These are phyloP conservation scores for Fusarium solani-melongenae DNA, from an alignment of 2,329 filamentous ascomycete genomes.

Conservation along the genomic window DNA sequence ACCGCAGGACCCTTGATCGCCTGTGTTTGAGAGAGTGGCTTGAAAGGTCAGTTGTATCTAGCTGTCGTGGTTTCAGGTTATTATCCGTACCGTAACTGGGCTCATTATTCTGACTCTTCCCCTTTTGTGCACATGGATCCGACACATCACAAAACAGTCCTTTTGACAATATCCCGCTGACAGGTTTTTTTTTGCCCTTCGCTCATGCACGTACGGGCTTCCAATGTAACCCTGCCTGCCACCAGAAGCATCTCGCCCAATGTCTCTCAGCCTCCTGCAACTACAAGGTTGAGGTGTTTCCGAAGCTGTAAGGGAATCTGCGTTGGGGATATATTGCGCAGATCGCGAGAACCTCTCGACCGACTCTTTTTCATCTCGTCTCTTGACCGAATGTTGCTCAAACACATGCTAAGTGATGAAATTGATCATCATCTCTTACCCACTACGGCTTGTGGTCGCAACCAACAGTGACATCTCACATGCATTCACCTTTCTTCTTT, in stretches of 20 bases:
- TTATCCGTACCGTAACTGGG: constrained; percentile 1
- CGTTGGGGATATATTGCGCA: neutral
- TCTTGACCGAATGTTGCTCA: neutral
- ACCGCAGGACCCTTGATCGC: neutral
- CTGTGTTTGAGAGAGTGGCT: constrained; percentile 1
- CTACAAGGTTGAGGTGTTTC: neutral
- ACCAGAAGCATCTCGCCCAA: neutral
- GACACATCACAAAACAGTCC: constrained; percentile 22
- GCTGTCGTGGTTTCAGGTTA: constrained; percentile 28
- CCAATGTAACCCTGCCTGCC: neutral
- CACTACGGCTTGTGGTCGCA: neutral
- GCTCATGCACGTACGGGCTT: neutral
- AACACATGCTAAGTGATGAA: neutral
- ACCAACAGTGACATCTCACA: neutral
- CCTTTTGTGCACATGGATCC: constrained; percentile 8
- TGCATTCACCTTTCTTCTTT: constrained; percentile 7
- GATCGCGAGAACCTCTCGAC: neutral
- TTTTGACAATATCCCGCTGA: neutral
- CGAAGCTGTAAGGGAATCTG: neutral
- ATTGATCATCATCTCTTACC: neutral
- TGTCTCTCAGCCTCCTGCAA: constrained; percentile 3
- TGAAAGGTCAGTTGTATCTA: neutral
- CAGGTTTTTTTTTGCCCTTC: neutral
- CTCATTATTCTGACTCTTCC: neutral
- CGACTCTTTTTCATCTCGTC: neutral